phyloP scores from a whole-genome alignment of 2,329 filamentous ascomycete species.

The Talaromyces sp. region DNA sequence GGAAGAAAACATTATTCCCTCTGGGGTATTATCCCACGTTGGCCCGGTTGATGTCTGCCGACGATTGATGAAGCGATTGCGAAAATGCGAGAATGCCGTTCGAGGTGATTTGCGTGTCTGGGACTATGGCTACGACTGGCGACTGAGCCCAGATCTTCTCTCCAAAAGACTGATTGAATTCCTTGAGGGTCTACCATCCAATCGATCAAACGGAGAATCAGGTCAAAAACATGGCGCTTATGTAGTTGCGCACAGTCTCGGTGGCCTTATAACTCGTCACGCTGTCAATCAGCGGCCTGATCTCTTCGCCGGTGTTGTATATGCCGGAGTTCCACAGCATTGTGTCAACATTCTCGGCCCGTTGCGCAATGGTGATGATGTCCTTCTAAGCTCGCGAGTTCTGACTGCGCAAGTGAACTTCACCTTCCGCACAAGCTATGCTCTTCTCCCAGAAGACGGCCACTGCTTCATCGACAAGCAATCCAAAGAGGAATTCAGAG shows the following conservation, averaged over 20 bases:
- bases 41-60: slow-evolving; percentile 89
- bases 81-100: slow-evolving; percentile 72
- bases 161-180: slow-evolving; percentile 73
- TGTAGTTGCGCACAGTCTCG: slow-evolving; percentile 82
- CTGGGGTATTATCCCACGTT: slow-evolving; percentile 87
- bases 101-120: slow-evolving; percentile 75
- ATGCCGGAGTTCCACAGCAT: slow-evolving; percentile 79
- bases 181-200: slow-evolving; percentile 73
- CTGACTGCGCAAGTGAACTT: slow-evolving; percentile 90
- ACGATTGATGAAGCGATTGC: slow-evolving; percentile 76
- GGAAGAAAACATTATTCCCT: slow-evolving; percentile 79
- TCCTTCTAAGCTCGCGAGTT: slow-evolving; percentile 84
- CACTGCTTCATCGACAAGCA: slow-evolving; percentile 83
- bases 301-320: slow-evolving; percentile 82
- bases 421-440: slow-evolving; percentile 81
- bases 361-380: slow-evolving; percentile 87
- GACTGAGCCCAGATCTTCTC: slow-evolving; percentile 77
- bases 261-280: slow-evolving; percentile 84
- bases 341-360: slow-evolving; percentile 92
- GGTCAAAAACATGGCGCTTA: slow-evolving; percentile 65
- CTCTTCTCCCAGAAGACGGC: slow-evolving; percentile 82
- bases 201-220: slow-evolving; percentile 42
- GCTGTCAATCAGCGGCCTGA: slow-evolving; percentile 84
- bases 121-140: slow-evolving; percentile 95
- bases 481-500: slow-evolving; percentile 75